Evolutionary conservation across 1,284 basidiomycete species (phyloP).

Genomic region (Cerioporus squamosus): DNA sequence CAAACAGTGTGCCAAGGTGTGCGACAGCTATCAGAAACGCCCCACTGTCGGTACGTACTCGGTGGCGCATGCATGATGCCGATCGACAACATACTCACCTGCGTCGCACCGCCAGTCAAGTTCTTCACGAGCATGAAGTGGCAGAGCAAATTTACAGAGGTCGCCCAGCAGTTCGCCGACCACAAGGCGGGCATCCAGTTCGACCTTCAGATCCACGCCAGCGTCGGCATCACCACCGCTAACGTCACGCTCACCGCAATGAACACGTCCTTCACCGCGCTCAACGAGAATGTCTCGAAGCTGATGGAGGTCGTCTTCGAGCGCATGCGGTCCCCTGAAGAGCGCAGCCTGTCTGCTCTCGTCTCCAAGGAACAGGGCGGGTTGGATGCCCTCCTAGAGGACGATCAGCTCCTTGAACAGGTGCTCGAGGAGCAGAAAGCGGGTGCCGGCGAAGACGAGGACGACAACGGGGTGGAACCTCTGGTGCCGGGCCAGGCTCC

Average conservation of each 20-base stretch:
- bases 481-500: no score
- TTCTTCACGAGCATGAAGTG: slow-evolving; percentile 14
- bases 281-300: slow-evolving; percentile 2
- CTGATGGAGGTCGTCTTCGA: slow-evolving; percentile 16
- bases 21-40: slow-evolving; percentile 35
- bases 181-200: slow-evolving; percentile 8
- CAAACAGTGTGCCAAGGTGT: slow-evolving; percentile 30
- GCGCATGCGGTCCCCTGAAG: slow-evolving; percentile 6
- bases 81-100: not conserved
- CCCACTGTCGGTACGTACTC: slow-evolving; percentile 30
- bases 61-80: not conserved
- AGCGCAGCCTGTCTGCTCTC: slow-evolving; percentile 6
- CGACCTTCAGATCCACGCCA: slow-evolving; percentile 9
- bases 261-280: not conserved
- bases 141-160: slow-evolving; percentile 9
- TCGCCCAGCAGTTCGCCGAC: slow-evolving; percentile 7
- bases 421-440: not conserved
- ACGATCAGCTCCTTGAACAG: not conserved
- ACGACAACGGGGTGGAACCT: not conserved
- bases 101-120: slow-evolving; percentile 3
- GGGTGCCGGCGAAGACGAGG: not conserved
- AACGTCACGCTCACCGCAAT: not conserved
- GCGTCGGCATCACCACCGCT: slow-evolving; percentile 1
- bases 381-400: not conserved
- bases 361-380: not conserved